These are phyloP conservation scores for Nannochloropsis oceanica DNA, from an alignment of 108 stramenopile species.

Conservation along the genomic window DNA sequence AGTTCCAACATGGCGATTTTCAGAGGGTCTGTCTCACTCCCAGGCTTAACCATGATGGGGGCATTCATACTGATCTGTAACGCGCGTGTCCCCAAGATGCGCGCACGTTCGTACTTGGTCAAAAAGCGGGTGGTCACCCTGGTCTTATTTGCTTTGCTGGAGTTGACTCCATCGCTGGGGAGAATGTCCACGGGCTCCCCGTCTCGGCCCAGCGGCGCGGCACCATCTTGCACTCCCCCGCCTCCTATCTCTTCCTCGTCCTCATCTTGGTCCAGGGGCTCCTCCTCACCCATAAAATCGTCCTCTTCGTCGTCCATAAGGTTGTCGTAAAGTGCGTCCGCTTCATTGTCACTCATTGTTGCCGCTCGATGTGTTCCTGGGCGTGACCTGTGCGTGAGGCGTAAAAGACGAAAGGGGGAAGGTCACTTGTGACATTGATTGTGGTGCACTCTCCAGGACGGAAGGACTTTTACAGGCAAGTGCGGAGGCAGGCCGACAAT, in stretches of 20 bases:
- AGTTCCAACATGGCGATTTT: conserved; percentile 96
- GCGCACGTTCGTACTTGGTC: conserved; percentile 95
- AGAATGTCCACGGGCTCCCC: background rate
- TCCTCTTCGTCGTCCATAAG: conserved; percentile 27
- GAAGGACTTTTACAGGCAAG: too few species aligned
- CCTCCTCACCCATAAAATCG: conserved; percentile 6
- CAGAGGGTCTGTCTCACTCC: conserved; percentile 94
- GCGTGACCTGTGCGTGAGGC: too few species aligned
- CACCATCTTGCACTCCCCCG: conserved; percentile 1
- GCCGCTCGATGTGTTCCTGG: too few species aligned
- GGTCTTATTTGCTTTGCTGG: background rate
- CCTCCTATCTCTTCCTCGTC: background rate
- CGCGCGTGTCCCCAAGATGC: conserved; percentile 95
- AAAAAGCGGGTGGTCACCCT: conserved; percentile 74
- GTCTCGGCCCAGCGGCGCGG: background rate
- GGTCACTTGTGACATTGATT: too few species aligned
- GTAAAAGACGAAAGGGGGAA: too few species aligned
- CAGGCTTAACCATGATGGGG: conserved; percentile 95
- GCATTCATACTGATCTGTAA: conserved; percentile 93
- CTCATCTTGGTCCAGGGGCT: conserved; percentile 6
- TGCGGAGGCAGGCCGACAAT: too few species aligned
- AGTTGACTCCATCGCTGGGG: background rate
- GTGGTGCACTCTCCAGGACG: too few species aligned
- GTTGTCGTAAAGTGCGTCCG: conserved; percentile 13
- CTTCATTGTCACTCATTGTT: background rate